Base-by-base conservation (phyloP, 345 rosid genomes). In the Sapria himalayana region DNA sequence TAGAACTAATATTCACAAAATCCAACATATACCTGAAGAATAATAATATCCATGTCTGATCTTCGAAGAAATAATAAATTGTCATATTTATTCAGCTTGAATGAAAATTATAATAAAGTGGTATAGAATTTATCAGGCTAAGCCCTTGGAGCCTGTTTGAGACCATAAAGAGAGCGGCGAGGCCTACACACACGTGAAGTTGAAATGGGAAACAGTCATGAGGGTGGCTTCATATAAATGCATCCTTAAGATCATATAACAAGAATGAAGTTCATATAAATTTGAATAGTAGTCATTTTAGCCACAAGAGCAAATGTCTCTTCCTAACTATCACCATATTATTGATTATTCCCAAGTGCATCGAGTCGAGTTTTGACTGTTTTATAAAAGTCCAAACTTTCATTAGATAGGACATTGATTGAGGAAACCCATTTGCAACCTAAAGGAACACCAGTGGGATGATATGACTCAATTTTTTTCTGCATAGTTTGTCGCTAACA, bases 61-160 rank as follows among this genome's bases (percentile, higher is more conserved):
- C 9, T 41, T 4, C 10, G n/a, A n/a, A n/a, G n/a, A n/a, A n/a
- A n/a, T n/a, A n/a, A n/a, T n/a, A n/a, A n/a, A n/a, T n/a, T n/a
- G 9, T 24, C 18, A 41, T 22, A 41, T 9, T 24, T 4, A 12
- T 20, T 22, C 15, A 19, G 13, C 4, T n/a, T 8, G 16, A 41
- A 23, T 14, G 31, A 4, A 7, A 41, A 24, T 8, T 41, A 8
- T 1, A 23, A 20, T n/a, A 40, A 9, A 9, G 45, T 23, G 9
- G 29, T 13, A 6, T 7, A 3, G 14, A 45, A 29, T 29, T 44
- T 44, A 22, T 44, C 37, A 29, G 9, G 31, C 49, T 25, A 29
- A 2, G 50, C 40, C 13, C 40, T 18, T 5, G 29, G 40, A 19
- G 40, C 39, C 10, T 33, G 40, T 13, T 20, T 46, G 1, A 46